Conservation (phyloP, 176 grass and related monocot species). For the Eragrostis curvula region DNA sequence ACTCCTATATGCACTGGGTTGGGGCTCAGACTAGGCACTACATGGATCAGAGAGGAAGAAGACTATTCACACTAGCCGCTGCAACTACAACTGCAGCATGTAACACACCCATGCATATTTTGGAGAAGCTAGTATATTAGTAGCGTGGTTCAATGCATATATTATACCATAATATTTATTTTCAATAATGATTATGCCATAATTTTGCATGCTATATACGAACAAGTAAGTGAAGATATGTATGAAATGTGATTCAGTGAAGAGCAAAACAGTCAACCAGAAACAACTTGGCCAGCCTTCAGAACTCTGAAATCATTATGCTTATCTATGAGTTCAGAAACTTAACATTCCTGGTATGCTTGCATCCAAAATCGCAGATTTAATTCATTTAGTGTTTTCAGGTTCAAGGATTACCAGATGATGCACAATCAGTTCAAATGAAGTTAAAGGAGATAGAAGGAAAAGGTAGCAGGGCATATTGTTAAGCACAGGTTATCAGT, state of each 20-base stretch:
- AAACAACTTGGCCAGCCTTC: constrained; percentile 11
- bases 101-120: not conserved
- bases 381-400: not conserved
- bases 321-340: not conserved
- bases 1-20: constrained; percentile 16
- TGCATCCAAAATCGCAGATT: constrained; percentile 8
- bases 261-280: not conserved
- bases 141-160: not conserved
- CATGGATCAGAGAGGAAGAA: not conserved
- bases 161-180: not conserved
- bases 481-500: not conserved
- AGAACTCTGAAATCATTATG: constrained; percentile 4
- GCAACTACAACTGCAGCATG: constrained; percentile 8
- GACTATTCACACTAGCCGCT: constrained; percentile 11
- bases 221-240: not conserved
- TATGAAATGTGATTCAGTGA: not conserved
- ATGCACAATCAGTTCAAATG: not conserved
- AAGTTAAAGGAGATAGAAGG: not conserved
- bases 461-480: not conserved
- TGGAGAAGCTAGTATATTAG: not conserved
- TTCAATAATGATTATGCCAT: not conserved
- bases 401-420: not conserved
- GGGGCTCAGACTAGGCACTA: constrained; percentile 20
- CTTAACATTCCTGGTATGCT: not conserved
- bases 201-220: not conserved